Base-by-base conservation (phyloP, 179 eudicot species). In the Beta lomatogona region DNA sequence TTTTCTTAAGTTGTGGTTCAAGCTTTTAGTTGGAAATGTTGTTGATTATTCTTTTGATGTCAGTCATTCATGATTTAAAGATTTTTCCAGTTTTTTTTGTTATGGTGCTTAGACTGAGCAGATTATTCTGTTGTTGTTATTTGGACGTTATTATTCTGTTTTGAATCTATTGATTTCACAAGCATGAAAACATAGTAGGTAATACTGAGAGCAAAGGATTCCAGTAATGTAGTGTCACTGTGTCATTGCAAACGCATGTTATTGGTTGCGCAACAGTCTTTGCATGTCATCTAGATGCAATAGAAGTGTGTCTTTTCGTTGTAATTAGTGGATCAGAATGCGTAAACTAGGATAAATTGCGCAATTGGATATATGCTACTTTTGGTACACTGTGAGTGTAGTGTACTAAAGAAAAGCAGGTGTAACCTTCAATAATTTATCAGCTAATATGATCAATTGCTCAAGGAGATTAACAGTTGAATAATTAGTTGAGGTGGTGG, bases 191-290 rank as follows among this genome's bases (percentile, higher is more conserved):
- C 14, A 63, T 63, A 22, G 31, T 31, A 63, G 11, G 67, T 21
- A 21, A 9, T 67, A 36, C 10, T 36, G 71, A 67, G 48, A 31
- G 7, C 53, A 72, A 46, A 50, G 41, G 48, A 9, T 48, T 48
- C 15, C 18, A n/a, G 36, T n/a, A 12, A 50, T 71, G 58, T 2
- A 31, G 11, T 52, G 58, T 72, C 75, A 71, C 50, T 13, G 11
- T 52, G 58, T 72, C 75, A 71, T 71, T 13, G 59, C 31, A 72
- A 72, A 52, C 5, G 36, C 60, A 72, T 21, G 76, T 19, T 52
- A 50, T 25, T 22, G 19, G 76, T 72, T 72, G 76, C 44, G 25
- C 76, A 72, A 3, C 28, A 9, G 9, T 21, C 22, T 72, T 72
- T 50, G 28, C 76, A 72, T 72, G 76, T 50, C 18, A 36, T 36